phyloP scores from a whole-genome alignment of 2,329 filamentous ascomycete genomes.

The Tolypocladium sp. region DNA sequence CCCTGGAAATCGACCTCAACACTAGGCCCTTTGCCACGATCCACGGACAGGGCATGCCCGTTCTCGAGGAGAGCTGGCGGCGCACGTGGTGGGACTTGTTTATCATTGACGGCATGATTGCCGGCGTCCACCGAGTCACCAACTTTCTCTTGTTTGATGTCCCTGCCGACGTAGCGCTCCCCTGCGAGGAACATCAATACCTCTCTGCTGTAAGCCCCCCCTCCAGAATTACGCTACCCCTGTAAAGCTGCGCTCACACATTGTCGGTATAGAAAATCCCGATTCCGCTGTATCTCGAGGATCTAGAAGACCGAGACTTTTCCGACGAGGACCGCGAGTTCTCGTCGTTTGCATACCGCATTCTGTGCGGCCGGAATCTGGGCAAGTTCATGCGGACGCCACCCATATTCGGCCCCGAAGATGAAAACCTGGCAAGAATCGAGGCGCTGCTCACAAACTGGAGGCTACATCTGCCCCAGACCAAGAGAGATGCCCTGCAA shows the following conservation, averaged over 20 bases:
- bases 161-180: slow-evolving; percentile 59
- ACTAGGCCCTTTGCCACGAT: slow-evolving; percentile 54
- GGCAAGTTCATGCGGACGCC: slow-evolving; percentile 61
- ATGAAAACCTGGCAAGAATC: slow-evolving; percentile 41
- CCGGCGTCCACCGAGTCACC: slow-evolving; percentile 65
- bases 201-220: slow-evolving; percentile 36
- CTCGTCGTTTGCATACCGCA: slow-evolving; percentile 78
- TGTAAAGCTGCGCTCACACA: neutral
- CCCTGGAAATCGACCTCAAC: slow-evolving; percentile 70
- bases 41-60: slow-evolving; percentile 53
- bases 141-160: slow-evolving; percentile 63
- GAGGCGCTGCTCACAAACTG: slow-evolving; percentile 58
- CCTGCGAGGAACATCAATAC: slow-evolving; percentile 76
- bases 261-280: slow-evolving; percentile 39
- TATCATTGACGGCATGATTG: slow-evolving; percentile 76
- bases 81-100: slow-evolving; percentile 87
- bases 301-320: slow-evolving; percentile 72
- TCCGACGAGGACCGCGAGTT: slow-evolving; percentile 60
- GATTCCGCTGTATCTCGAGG: slow-evolving; percentile 53
- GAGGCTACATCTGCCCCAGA: slow-evolving; percentile 66
- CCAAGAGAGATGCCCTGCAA: slow-evolving; percentile 61
- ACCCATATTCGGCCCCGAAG: slow-evolving; percentile 40
- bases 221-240: no score
- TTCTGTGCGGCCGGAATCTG: slow-evolving; percentile 71
- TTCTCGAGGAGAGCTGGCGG: slow-evolving; percentile 75